Conservation (phyloP, 331 rosid genomes). For the Telfairia occidentalis region DNA sequence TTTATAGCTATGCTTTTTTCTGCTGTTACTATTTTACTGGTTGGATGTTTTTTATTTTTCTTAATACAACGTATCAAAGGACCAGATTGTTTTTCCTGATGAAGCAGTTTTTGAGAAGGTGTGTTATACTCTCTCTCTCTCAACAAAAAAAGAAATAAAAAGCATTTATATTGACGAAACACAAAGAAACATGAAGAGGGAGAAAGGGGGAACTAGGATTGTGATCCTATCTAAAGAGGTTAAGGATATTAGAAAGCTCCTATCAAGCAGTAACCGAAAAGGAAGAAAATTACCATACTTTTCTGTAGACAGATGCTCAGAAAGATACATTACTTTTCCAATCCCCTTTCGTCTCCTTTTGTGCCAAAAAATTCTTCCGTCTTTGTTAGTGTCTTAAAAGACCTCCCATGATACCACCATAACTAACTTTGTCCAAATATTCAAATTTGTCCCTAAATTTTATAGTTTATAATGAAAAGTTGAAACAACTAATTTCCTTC, state of each 20-base stretch:
- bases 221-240: not conserved
- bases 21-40: not conserved
- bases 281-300: not conserved
- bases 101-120: conserved; percentile 96
- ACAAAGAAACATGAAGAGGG: not conserved
- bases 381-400: not conserved
- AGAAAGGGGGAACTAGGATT: not conserved
- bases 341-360: not conserved
- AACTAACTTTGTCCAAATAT: not conserved
- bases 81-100: conserved; percentile 83
- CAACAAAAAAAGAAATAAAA: not conserved
- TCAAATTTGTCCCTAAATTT: too few relatives aligned
- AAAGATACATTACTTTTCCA: not conserved
- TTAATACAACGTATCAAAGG: conserved; percentile 52
- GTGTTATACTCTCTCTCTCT: not conserved
- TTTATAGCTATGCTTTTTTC: not conserved
- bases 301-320: not conserved
- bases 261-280: not conserved
- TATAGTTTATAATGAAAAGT: too few relatives aligned
- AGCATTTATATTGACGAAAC: not conserved
- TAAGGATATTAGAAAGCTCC: not conserved
- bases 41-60: conserved; percentile 22
- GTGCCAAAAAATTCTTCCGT: not conserved
- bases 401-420: not conserved
- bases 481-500: too few relatives aligned